Base-by-base conservation (phyloP, 352 stramenopile genomes). In the Plasmopara halstedii region DNA sequence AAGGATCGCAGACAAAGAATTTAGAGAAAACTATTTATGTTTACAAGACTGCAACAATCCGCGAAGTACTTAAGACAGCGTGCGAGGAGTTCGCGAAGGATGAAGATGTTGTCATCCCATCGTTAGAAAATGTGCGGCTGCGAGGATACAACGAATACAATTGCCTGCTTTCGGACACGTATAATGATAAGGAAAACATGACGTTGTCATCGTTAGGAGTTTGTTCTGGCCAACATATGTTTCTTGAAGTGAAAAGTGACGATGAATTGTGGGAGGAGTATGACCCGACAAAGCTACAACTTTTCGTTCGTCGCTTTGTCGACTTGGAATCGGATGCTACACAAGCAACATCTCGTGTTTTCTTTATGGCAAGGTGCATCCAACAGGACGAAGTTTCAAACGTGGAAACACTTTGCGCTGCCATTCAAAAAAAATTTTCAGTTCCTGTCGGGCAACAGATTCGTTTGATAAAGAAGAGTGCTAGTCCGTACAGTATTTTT, bases 131-230 rank as follows among this genome's bases (percentile, higher is more conserved):
- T 46, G 72, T 82, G 21, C 66, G 80, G 3, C 50, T 91, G 20
- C 72, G 80, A 0, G 60, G 64, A 6, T 91, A 87, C 56, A 88
- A 85, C 34, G 76, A 88, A 26, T 91, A 91, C 53, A 87, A 73
- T 18, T 72, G 67, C 14, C 39, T 88, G 22, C 47, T 87, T 3
- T 80, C 62, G 0, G 75, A 88, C 23, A 76, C 74, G 7, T 88
- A 77, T 46, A 67, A 74, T 35, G 62, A 62, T 14, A 65, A 70
- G 33, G 70, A 88, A 23, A 54, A 78, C 19, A 69, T 70, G 53
- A 70, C 70, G 0, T 57, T 88, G 11, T 59, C 61, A 15, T 62
- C 74, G 6, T 36, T 88, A 32, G 64, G 76, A 19, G 67, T 91
- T 33, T 91, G 85, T 45, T 53, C 64, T n/a, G 74, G 76, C 9